A percentile compares a stretch with the other conserved stretches of the same genome.
These are phyloP conservation scores for Botryosphaeria dothidea DNA, from an alignment of 2,329 filamentous ascomycete genomes.

Conservation along the genomic window DNA sequence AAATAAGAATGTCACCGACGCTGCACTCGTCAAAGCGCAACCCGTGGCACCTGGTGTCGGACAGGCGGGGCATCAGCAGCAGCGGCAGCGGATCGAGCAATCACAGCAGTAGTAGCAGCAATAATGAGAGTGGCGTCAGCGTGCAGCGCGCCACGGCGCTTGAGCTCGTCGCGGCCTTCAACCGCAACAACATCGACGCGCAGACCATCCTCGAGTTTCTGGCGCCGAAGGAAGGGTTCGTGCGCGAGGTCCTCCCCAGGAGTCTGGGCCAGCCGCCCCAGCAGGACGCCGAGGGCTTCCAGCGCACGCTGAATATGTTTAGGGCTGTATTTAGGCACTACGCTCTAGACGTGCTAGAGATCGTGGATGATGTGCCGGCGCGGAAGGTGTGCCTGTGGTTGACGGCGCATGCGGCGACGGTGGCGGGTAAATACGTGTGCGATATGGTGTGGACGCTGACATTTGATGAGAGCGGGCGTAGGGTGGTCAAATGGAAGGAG, in stretches of 20 bases:
- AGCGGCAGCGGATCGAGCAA: neutral
- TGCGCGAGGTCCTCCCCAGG: constrained; percentile 6
- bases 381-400: constrained; percentile 13
- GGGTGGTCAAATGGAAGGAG: constrained; percentile 6
- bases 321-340: constrained; percentile 11
- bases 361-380: constrained; percentile 3
- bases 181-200: constrained; percentile 16
- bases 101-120: neutral
- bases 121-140: neutral
- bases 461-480: constrained; percentile 1
- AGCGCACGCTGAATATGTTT: constrained; percentile 6
- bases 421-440: constrained; percentile 1
- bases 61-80: neutral
- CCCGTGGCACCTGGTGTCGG: constrained; percentile 1
- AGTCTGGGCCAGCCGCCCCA: neutral
- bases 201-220: neutral
- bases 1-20: neutral
- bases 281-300: constrained; percentile 3
- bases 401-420: neutral
- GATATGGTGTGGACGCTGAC: constrained; percentile 8
- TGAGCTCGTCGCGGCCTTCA: constrained; percentile 13
- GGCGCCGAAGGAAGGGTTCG: neutral
- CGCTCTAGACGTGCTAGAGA: neutral
- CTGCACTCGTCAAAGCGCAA: neutral
- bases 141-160: constrained; percentile 1